A percentile compares a stretch with the other conserved stretches of the same genome.
Conservation (phyloP, 495 filamentous ascomycete species). For the Neurospora discreta region DNA sequence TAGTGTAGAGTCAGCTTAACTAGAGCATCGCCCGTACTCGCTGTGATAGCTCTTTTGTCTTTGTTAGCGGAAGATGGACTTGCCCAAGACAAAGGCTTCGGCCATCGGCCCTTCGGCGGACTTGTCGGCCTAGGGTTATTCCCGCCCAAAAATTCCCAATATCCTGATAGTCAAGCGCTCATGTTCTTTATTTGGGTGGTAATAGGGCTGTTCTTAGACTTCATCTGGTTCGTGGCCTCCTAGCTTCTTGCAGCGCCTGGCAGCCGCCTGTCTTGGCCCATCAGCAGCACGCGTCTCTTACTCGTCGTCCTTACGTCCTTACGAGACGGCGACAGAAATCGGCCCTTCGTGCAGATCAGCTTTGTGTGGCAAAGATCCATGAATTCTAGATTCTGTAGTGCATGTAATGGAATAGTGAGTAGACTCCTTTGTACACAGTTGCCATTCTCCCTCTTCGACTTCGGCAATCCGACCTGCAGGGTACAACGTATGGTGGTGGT, state of each 20-base stretch:
- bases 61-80: background rate
- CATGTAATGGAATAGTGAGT: background rate
- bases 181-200: background rate
- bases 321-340: background rate
- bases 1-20: background rate
- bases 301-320: background rate
- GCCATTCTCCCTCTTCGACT: background rate
- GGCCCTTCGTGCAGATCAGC: background rate
- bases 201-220: background rate
- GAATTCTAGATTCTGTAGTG: background rate
- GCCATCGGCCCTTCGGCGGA: background rate
- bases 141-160: background rate
- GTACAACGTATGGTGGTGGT: background rate
- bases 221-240: background rate
- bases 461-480: slow-evolving; percentile 1
- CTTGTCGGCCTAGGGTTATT: background rate
- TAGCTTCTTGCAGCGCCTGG: background rate
- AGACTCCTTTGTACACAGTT: background rate
- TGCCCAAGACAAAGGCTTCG: background rate
- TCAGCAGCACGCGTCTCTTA: background rate
- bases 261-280: background rate
- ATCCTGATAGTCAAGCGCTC: background rate
- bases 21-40: background rate
- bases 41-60: background rate
- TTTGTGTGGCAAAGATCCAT: background rate